Evolutionary conservation across 345 rosid genomes (phyloP), one percentile per base, ranked within the genome.

Genomic region (Murraya paniculata): DNA sequence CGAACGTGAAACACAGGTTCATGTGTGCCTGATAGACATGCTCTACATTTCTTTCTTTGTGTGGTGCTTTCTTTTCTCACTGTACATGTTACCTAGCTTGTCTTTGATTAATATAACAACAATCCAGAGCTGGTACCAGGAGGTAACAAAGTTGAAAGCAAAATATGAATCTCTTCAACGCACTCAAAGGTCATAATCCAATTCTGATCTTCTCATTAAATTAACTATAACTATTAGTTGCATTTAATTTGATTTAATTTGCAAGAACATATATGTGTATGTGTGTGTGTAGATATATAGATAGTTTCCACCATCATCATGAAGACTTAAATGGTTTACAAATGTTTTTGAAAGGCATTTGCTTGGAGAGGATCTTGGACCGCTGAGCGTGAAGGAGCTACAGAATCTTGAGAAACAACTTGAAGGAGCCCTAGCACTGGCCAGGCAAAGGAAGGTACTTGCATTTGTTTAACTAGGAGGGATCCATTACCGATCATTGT

Each of bases 281-380:
- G n/a, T n/a, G n/a, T n/a, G n/a, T n/a, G n/a, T n/a, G n/a, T n/a
- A n/a, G n/a, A n/a, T 41, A 39, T 39, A 39, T 39, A 11, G 11
- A 13, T 45, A 45, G 18, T 45, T 45, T 11, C 18, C 50, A 45
- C 45, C 18, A 21, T 3, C 5, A 38, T 13, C 55, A 7, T 6
- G 16, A n/a, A 65, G 6, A 6, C 41, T 22, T 64, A 27, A 41
- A 71, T 18, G 56, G 60, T 30, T 6, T n/a, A 39, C 50, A 31
- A n/a, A 64, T 77, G 71, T 39, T 73, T 78, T 4, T 56, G 36
- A 7, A 65, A 87, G 98, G 92, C 89, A 91, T 87, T 88, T 94
- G 90, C 97, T 94, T 69, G 98, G 98, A 81, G 97, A 92, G 82
- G 93, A 94, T 84, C 92, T 94, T 66, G 95, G 93, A 64, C 91